phyloP scores from a whole-genome alignment of 2,329 filamentous ascomycete genomes.

The Metarhizium sp. region DNA sequence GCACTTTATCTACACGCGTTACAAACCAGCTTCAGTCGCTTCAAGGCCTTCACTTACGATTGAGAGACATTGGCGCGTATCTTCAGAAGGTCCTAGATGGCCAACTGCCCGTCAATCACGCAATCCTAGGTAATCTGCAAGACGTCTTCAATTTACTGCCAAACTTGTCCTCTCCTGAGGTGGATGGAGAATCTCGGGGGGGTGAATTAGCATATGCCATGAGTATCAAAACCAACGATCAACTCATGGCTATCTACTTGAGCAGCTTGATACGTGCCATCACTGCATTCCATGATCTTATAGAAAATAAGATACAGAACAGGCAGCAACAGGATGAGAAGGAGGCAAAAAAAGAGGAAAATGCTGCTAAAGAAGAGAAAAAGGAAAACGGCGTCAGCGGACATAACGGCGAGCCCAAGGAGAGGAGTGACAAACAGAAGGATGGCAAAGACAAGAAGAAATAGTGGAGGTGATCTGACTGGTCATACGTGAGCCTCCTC shows the following conservation, averaged over 20 bases:
- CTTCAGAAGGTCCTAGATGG: conserved; percentile 92
- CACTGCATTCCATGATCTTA: conserved; percentile 96
- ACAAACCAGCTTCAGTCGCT: conserved; percentile 96
- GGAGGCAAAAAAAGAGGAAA: conserved; percentile 72
- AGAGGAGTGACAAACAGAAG: conserved; percentile 43
- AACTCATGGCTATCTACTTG: conserved; percentile 96
- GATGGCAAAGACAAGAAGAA: conserved; percentile 42
- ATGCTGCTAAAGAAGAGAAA: conserved; percentile 49
- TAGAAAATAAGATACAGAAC: conserved; percentile 99
- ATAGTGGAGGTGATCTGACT: conserved; percentile 18
- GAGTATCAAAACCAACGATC: conserved; percentile 98
- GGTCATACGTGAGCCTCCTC: neutral
- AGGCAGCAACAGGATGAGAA: conserved; percentile 94
- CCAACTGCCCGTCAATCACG: conserved; percentile 90
- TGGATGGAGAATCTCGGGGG: conserved; percentile 55
- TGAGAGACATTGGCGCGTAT: conserved; percentile 92
- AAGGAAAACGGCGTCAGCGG: conserved; percentile 37
- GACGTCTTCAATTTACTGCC: conserved; percentile 98
- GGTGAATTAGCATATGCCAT: conserved; percentile 90
- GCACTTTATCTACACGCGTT: conserved; percentile 90
- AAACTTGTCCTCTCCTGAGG: conserved; percentile 80
- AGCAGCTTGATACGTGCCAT: conserved; percentile 95
- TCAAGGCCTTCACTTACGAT: conserved; percentile 86
- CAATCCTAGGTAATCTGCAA: conserved; percentile 95
- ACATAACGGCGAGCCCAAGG: conserved; percentile 38